phyloP scores from a whole-genome alignment of 257 asterid genomes.

The Penstemon eatonii region DNA sequence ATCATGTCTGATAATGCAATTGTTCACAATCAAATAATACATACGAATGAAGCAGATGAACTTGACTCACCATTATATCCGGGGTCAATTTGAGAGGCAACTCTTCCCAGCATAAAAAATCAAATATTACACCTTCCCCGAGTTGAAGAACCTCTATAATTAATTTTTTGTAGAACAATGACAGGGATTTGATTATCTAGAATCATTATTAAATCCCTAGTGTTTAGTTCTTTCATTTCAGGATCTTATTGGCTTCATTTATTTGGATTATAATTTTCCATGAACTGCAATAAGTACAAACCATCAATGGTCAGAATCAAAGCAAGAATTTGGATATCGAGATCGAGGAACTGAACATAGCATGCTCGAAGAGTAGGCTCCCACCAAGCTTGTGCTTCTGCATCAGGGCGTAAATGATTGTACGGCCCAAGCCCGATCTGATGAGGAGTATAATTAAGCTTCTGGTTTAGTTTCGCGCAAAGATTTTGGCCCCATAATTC shows the following conservation, averaged over 20 bases:
- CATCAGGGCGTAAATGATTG: too few species aligned
- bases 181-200: slow-evolving; percentile 37
- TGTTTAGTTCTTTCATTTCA: background rate
- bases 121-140: background rate
- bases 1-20: background rate
- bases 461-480: too few species aligned
- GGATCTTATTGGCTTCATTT: background rate
- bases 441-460: too few species aligned
- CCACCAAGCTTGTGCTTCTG: background rate
- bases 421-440: too few species aligned
- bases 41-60: slow-evolving; percentile 26
- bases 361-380: slow-evolving; percentile 23
- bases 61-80: background rate
- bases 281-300: slow-evolving; percentile 23
- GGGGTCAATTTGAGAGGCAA: slow-evolving; percentile 22
- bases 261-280: background rate
- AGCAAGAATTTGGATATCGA: slow-evolving; percentile 4
- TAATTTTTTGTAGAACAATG: too few species aligned
- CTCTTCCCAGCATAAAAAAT: slow-evolving; percentile 5
- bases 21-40: slow-evolving; percentile 28
- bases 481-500: too few species aligned
- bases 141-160: too few species aligned
- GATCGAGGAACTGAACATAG: slow-evolving; percentile 30
- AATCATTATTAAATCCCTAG: slow-evolving; percentile 21
- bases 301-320: slow-evolving; percentile 27